These are phyloP conservation scores for Elaeis oleifera DNA, from an alignment of 202 grass and related monocot genomes.

Conservation along the genomic window DNA sequence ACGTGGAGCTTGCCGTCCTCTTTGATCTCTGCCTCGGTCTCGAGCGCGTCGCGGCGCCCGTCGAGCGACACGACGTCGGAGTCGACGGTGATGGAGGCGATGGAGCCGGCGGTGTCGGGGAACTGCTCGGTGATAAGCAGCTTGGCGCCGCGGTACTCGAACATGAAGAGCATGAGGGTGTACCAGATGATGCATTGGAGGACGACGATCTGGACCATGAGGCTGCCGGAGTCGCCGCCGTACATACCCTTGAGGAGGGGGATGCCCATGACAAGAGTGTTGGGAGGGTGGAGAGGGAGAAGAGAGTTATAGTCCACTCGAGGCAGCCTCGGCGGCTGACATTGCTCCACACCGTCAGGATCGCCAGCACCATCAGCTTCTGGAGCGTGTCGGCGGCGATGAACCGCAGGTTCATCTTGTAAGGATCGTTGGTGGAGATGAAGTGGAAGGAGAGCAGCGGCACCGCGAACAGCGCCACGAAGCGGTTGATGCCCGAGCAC, in stretches of 20 bases:
- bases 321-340: slow-evolving; percentile 16
- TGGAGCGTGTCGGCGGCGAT: slow-evolving; percentile 20
- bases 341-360: background rate
- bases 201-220: slow-evolving; percentile 25
- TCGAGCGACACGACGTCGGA: slow-evolving; percentile 17
- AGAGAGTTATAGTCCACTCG: slow-evolving; percentile 18
- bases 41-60: slow-evolving; percentile 6
- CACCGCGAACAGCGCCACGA: slow-evolving; percentile 17
- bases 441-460: slow-evolving; percentile 18
- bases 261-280: slow-evolving; percentile 21
- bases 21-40: slow-evolving; percentile 9
- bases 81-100: slow-evolving; percentile 19
- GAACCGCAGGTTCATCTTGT: slow-evolving; percentile 11
- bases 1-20: slow-evolving; percentile 22
- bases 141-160: slow-evolving; percentile 17
- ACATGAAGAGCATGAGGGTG: slow-evolving; percentile 21
- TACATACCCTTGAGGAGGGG: slow-evolving; percentile 22
- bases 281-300: slow-evolving; percentile 23
- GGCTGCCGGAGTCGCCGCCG: slow-evolving; percentile 7
- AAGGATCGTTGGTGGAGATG: slow-evolving; percentile 7
- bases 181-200: slow-evolving; percentile 25
- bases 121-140: slow-evolving; percentile 21
- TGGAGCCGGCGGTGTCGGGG: slow-evolving; percentile 8
- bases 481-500: slow-evolving; percentile 19
- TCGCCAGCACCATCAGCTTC: slow-evolving; percentile 11